Conservation (phyloP, 106 monocot genomes). For the Phalaenopsis aphrodite region DNA sequence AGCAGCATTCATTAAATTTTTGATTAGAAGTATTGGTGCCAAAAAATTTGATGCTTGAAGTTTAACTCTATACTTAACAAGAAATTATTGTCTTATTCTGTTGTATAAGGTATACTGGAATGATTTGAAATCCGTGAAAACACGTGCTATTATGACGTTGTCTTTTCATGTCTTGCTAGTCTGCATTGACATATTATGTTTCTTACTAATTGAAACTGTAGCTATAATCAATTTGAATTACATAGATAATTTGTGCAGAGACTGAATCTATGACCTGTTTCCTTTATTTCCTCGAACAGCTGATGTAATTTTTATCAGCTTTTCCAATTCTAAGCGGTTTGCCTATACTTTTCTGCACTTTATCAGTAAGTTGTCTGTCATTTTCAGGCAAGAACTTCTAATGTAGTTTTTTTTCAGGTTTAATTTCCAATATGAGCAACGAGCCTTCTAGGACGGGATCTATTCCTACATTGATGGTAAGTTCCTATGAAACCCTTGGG, state of each 20-base stretch:
- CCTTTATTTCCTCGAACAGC: neutral
- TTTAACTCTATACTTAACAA: neutral
- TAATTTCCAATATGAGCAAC: neutral
- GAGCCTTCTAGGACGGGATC: slow-evolving; percentile 2
- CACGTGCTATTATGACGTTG: neutral
- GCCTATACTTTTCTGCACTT: neutral
- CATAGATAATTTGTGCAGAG: neutral
- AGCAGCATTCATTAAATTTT: neutral
- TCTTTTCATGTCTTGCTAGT: neutral
- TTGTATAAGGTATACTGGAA: neutral
- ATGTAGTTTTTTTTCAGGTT: neutral
- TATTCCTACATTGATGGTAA: slow-evolving; percentile 1
- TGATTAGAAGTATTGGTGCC: neutral
- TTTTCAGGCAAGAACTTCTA: neutral
- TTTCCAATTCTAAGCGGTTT: neutral
- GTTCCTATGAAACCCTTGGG: neutral
- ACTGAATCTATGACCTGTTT: neutral
- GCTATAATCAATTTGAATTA: too few species aligned
- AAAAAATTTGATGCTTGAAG: neutral
- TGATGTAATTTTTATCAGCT: neutral
- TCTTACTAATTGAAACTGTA: neutral
- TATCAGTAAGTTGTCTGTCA: neutral
- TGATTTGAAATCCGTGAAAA: neutral
- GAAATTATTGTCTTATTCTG: neutral
- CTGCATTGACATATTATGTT: neutral